Conservation (phyloP, 345 rosid genomes). For the Populus davidiana region DNA sequence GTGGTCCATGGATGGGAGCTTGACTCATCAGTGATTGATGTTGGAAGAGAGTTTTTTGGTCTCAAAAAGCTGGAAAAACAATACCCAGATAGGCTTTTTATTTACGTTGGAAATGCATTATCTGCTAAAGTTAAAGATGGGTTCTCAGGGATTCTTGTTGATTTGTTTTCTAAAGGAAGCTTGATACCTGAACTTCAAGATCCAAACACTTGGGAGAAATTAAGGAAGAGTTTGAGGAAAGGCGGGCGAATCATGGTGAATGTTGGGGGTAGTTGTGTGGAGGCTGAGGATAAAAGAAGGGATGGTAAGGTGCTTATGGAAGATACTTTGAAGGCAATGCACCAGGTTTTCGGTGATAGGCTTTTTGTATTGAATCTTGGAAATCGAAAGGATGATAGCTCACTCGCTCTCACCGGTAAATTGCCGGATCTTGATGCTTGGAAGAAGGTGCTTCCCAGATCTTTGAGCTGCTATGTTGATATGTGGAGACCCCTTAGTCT, state of each 20-base stretch:
- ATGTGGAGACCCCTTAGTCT: conserved; percentile 53
- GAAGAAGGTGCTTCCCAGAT: conserved; percentile 43
- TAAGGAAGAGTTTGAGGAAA: conserved; percentile 54
- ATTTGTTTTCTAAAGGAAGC: conserved; percentile 67
- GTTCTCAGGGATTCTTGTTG: conserved; percentile 60
- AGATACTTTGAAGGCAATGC: conserved; percentile 66
- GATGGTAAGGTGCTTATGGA: conserved; percentile 73
- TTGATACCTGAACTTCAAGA: conserved; percentile 86
- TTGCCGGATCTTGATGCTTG: conserved; percentile 62
- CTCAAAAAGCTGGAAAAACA: conserved; percentile 61
- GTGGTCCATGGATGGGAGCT: conserved; percentile 86
- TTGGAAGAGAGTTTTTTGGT: conserved; percentile 74
- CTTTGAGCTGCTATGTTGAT: conserved; percentile 54
- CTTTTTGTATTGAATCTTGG: conserved; percentile 56
- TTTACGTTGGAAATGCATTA: conserved; percentile 68
- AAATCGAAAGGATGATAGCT: conserved; percentile 57
- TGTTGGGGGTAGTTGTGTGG: conserved; percentile 70
- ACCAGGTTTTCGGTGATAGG: conserved; percentile 47
- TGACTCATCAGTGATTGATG: conserved; percentile 72
- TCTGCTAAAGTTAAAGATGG: conserved; percentile 49
- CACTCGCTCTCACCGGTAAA: conserved; percentile 62
- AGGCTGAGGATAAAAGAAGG: conserved; percentile 58
- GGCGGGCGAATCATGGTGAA: conserved; percentile 71
- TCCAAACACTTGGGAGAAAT: conserved; percentile 54
- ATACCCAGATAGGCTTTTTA: conserved; percentile 51